Evolutionary conservation across 1,139 yeast species (phyloP), one percentile per base, ranked within the genome.

Genomic region (Hyphopichia wangnamkhiaoensis): DNA sequence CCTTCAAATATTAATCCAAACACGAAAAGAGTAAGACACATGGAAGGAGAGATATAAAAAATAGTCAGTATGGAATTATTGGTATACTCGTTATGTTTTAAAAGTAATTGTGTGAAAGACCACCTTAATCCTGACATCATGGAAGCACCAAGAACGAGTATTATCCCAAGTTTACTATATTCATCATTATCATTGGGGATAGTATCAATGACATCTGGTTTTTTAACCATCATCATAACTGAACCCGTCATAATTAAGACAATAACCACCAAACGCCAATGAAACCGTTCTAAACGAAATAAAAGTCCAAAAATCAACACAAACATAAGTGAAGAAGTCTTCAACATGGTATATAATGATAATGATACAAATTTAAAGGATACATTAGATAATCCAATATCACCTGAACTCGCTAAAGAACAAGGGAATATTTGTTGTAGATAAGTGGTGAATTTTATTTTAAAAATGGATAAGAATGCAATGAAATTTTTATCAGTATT

Each of bases 291-390:
- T 38, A 93, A 68, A 45, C 78, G 76, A 58, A 93, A 86, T 28
- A 91, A 49, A 31, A 93, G 79, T 12, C 97, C 93, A 69, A 94
- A 93, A 19, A 91, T 53, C 24, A 93, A 68, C 25, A 93, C 98
- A 71, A 93, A 93, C 29, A 90, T 86, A 38, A 91, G 73, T 19
- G 93, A 80, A 6, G 91, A 82, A 0, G 96, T 85, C 58, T 90
- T 93, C 49, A 90, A 80, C 87, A 88, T 90, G n/a, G 97, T 91
- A 63, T 91, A 93, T 39, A 91, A 77, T 19, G 93, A 82, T 45
- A 93, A 72, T 2, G 96, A 80, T 35, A 93, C 86, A 57, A 77
- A 82, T 47, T 83, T 74, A 52, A 91, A 78, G 26, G 96, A 84
- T 25, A 85, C 80, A 59, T 93, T 93, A 25, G 96, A 93, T 49